Percentiles rank a stretch among this genome's conserved stretches.
phyloP scores from a whole-genome alignment of 805 yeast species.

The Wickerhamiella occidentalis region DNA sequence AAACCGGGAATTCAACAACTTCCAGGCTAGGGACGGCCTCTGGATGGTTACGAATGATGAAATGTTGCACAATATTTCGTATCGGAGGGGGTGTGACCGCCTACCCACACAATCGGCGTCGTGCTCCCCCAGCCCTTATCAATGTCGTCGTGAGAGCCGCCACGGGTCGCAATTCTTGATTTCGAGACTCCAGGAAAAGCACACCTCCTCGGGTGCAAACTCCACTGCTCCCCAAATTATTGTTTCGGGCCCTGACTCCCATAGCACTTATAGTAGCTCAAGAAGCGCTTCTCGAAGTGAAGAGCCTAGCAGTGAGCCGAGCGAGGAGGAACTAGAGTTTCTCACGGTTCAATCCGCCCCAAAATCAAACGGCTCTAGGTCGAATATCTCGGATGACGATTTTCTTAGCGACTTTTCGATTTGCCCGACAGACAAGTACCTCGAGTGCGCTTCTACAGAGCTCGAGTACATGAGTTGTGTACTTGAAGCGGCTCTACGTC shows the following conservation, averaged over 20 bases:
- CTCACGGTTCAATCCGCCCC: neutral
- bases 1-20: constrained; percentile 37
- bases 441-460: constrained; percentile 14
- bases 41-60: constrained; percentile 24
- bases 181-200: constrained; percentile 7
- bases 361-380: neutral
- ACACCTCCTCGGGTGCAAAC: neutral
- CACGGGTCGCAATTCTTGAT: constrained; percentile 13
- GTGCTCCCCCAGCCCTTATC: neutral
- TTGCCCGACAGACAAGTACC: neutral
- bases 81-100: constrained; percentile 5
- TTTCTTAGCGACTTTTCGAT: neutral
- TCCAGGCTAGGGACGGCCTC: constrained; percentile 5
- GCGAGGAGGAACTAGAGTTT: neutral
- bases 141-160: constrained; percentile 16
- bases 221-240: neutral
- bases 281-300: neutral
- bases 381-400: neutral
- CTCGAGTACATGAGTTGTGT: constrained; percentile 18
- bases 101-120: neutral
- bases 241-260: neutral
- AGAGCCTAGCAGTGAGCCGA: neutral
- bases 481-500: constrained; percentile 16
- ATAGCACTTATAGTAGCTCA: neutral
- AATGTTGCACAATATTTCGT: constrained; percentile 21